These are phyloP conservation scores for Eremochloa ophiuroides DNA, from an alignment of 176 grass and related monocot genomes.

Conservation along the genomic window DNA sequence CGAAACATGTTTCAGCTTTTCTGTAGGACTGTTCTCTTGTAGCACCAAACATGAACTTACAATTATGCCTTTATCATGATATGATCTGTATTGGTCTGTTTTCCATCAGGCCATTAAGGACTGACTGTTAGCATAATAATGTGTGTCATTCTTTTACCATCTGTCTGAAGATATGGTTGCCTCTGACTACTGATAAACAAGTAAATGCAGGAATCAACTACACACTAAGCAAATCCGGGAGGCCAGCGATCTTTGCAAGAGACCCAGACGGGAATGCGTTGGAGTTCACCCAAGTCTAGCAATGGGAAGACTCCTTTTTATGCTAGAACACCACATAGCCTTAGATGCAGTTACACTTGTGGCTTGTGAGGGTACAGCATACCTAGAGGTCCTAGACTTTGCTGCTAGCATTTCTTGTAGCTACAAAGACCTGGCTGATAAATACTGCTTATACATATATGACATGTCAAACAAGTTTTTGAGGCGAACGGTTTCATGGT, in stretches of 20 bases:
- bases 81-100: neutral
- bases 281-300: constrained; percentile 93
- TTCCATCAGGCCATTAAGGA: neutral
- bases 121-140: neutral
- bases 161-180: neutral
- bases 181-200: neutral
- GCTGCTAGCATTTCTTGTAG: neutral
- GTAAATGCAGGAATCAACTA: constrained; percentile 75
- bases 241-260: constrained; percentile 83
- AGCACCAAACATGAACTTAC: neutral
- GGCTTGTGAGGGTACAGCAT: neutral
- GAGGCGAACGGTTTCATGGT: neutral
- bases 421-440: neutral
- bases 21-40: neutral
- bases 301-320: neutral
- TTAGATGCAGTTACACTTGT: neutral
- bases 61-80: neutral
- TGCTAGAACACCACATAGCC: constrained; percentile 9
- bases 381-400: constrained; percentile 1
- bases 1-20: neutral
- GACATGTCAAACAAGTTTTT: neutral
- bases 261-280: constrained; percentile 81
- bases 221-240: constrained; percentile 88
- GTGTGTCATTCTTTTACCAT: neutral
- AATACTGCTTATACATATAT: constrained; percentile 21